Evolutionary conservation across 768 basidiomycete species (phyloP).

Genomic region (Clathrus columnatus): DNA sequence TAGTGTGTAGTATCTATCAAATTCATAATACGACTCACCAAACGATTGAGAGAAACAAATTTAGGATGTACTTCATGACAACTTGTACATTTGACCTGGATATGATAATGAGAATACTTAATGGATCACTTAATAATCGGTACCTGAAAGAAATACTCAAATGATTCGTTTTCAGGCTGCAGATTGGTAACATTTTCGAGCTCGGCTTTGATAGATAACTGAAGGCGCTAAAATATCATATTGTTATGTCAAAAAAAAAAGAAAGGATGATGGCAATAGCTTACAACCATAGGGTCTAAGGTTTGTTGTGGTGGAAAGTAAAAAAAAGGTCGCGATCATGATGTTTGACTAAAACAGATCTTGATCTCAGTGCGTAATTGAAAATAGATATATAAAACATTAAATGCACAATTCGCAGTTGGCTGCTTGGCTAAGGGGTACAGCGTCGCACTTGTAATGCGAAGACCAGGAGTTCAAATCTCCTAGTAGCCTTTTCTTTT

Average conservation of each 20-base stretch:
- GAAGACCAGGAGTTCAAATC: constrained; percentile 13
- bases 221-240: constrained; percentile 35
- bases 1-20: not conserved
- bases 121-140: not conserved
- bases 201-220: constrained; percentile 67
- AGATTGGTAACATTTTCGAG: constrained; percentile 72
- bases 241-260: not conserved
- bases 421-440: constrained; percentile 12
- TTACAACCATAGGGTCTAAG: constrained; percentile 2
- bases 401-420: too few species aligned
- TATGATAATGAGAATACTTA: constrained; percentile 5
- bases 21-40: constrained; percentile 30
- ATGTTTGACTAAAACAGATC: too few species aligned
- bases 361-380: too few species aligned
- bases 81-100: constrained; percentile 67
- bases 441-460: constrained; percentile 12
- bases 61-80: constrained; percentile 75
- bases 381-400: too few species aligned
- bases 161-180: constrained; percentile 54
- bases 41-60: constrained; percentile 59
- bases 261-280: not conserved
- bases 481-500: constrained; percentile 10
- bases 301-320: not conserved
- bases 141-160: constrained; percentile 77
- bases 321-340: not conserved